Base-by-base conservation (phyloP, 169 alveolate genomes). In the Plasmodium falciparum region DNA sequence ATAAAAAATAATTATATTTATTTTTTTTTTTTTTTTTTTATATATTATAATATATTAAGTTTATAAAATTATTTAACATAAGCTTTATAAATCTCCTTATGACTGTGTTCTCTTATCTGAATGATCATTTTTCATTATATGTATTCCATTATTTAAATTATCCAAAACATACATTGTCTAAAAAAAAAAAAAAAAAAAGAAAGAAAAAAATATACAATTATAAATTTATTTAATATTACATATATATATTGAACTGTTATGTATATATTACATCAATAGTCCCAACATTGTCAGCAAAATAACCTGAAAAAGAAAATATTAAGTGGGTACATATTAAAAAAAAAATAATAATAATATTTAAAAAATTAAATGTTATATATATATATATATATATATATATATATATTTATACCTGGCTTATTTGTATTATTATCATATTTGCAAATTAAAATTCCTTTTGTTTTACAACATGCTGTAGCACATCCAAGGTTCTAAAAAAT, bases 241-340 rank as follows among this genome's bases (percentile, higher is more conserved):
- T 45, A 29, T 50, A 26, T 26, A 26, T 26, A 26, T 26, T 26
- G 3, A 26, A 26, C 39, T 26, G 0, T 26, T 26, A 26, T 26
- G 13, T 12, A 6, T 43, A 45, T 43, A 26, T 65, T 80, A 80
- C 90, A 61, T 80, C 80, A 80, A 80, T 69, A 13, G 67, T 20
- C 26, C 80, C 80, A 52, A 80, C 90, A 71, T 80, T 67, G 52
- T 80, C 67, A 20, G 80, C 29, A 59, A 80, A 80, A 67, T 80
- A 58, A 45, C 90, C 90, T 80, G 80, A 17, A 47, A 63, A 22
- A 63, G 12, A 3, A 45, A 50, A 49, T 71, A 71, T 49, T 3
- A 71, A 72, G 24, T 50, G 50, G 54, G 11, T 50, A 72, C 52
- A 15, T 59, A 52, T n/a, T 52, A 52, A 52, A 13, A 12, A 52